phyloP scores from a whole-genome alignment of 2,329 filamentous ascomycete species.

The Dryadomyces sulphureus region DNA sequence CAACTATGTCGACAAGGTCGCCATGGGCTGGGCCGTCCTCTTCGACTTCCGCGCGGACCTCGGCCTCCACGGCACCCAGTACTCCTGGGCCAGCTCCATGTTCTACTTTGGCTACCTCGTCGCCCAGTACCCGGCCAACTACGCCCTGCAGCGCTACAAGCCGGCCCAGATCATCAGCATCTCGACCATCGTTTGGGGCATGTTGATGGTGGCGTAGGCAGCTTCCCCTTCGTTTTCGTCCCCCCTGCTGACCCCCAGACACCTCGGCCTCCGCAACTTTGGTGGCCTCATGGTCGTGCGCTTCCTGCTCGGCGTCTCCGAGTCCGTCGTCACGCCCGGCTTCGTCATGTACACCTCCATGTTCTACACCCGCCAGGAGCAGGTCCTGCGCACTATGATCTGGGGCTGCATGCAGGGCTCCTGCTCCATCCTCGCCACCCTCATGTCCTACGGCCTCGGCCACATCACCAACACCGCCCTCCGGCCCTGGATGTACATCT shows the following conservation, averaged over 20 bases:
- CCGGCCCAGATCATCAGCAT: constrained; percentile 44
- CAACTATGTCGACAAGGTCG: constrained; percentile 9
- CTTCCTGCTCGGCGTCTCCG: constrained; percentile 45
- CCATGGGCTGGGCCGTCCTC: constrained; percentile 5
- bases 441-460: constrained; percentile 14
- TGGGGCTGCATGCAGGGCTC: constrained; percentile 31
- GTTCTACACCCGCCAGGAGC: constrained; percentile 16
- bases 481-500: constrained; percentile 25
- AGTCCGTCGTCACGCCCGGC: constrained; percentile 43
- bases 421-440: neutral
- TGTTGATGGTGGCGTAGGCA: constrained; percentile 39
- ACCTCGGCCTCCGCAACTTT: constrained; percentile 39
- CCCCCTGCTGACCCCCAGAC: no score
- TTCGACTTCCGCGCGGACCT: neutral
- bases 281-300: constrained; percentile 36
- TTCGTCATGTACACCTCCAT: constrained; percentile 29
- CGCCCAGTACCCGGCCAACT: neutral
- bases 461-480: constrained; percentile 5
- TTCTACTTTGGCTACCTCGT: neutral
- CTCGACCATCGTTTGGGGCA: constrained; percentile 45
- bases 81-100: neutral
- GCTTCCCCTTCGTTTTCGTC: no score
- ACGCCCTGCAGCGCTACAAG: constrained; percentile 17
- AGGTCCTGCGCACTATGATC: constrained; percentile 20
- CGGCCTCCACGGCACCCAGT: neutral